phyloP scores from a whole-genome alignment of 495 filamentous ascomycete genomes.

The Darksidea phi region DNA sequence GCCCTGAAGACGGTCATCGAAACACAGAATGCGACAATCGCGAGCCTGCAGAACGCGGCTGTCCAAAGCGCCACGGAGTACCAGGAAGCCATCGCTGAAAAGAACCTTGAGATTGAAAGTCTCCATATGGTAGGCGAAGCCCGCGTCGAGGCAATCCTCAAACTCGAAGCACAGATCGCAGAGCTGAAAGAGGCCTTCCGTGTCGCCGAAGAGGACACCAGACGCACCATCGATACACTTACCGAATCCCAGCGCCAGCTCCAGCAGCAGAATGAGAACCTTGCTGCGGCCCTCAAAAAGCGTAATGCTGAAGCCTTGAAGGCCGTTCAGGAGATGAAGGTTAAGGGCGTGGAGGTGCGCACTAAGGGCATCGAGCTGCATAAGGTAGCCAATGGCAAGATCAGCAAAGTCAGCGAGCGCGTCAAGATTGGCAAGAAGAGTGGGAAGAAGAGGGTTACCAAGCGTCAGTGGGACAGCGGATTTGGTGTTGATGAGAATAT shows the following conservation, averaged over 20 bases:
- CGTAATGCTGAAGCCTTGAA: conserved; percentile 15
- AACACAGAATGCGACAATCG: conserved; percentile 13
- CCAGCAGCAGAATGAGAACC: conserved; percentile 10
- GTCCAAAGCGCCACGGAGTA: conserved; percentile 7
- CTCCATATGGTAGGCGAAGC: conserved; percentile 7
- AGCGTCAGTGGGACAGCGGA: conserved; percentile 21
- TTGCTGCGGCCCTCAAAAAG: conserved; percentile 3
- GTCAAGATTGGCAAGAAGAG: conserved; percentile 27
- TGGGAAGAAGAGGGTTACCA: conserved; percentile 11
- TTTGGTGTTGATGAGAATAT: conserved; percentile 17
- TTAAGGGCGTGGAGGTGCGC: conserved; percentile 25
- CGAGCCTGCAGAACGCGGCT: conserved; percentile 1
- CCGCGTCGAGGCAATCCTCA: conserved; percentile 14
- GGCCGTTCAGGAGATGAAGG: conserved; percentile 26
- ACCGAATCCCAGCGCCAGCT: conserved; percentile 3
- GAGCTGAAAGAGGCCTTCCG: conserved; percentile 24
- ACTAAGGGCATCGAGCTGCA: conserved; percentile 16
- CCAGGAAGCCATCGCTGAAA: conserved; percentile 9
- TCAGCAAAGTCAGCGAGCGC: conserved; percentile 28
- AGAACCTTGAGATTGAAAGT: conserved; percentile 18
- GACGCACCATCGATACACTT: conserved; percentile 14
- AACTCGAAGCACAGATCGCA: conserved; percentile 11
- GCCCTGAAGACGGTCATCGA: conserved; percentile 2
- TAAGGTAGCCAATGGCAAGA: conserved; percentile 19
- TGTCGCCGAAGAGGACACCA: conserved; percentile 2